Evolutionary conservation across 1,284 basidiomycete species (phyloP).

Genomic region (Leccinum subrobustum): DNA sequence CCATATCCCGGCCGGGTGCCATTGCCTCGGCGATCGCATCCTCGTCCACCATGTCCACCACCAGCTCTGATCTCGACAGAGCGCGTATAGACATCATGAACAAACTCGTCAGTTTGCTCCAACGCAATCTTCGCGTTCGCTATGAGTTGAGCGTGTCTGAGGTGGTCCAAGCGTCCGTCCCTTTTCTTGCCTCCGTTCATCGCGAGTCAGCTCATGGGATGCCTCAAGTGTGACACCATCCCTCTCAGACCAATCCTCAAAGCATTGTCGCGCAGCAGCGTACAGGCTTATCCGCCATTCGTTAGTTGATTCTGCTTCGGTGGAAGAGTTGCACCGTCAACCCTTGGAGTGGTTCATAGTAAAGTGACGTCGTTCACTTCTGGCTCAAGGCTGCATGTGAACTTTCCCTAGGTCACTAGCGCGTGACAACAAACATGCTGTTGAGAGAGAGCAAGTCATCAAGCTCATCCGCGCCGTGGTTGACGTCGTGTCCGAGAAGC

Average conservation of each 20-base stretch:
- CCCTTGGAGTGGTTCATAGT: slow-evolving; percentile 89
- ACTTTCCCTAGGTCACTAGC: slow-evolving; percentile 64
- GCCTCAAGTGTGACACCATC: slow-evolving; percentile 64
- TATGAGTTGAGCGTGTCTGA: slow-evolving; percentile 75
- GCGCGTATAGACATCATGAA: slow-evolving; percentile 63
- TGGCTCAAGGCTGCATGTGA: slow-evolving; percentile 9
- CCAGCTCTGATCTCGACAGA: slow-evolving; percentile 51
- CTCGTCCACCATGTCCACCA: slow-evolving; percentile 36
- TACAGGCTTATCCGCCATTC: slow-evolving; percentile 87
- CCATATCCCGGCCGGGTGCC: slow-evolving; percentile 46
- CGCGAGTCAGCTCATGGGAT: slow-evolving; percentile 11
- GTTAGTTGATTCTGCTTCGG: slow-evolving; percentile 69
- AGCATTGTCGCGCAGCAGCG: slow-evolving; percentile 77
- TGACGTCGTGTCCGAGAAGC: slow-evolving; percentile 61
- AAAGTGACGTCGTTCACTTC: slow-evolving; percentile 46
- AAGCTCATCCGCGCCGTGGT: slow-evolving; percentile 87
- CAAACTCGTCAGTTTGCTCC: slow-evolving; percentile 69
- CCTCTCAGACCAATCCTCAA: slow-evolving; percentile 73
- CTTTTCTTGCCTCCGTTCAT: neutral
- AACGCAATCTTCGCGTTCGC: slow-evolving; percentile 71
- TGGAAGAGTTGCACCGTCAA: slow-evolving; percentile 55
- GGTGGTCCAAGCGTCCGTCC: slow-evolving; percentile 67
- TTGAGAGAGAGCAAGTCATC: slow-evolving; percentile 94
- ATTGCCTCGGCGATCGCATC: slow-evolving; percentile 39
- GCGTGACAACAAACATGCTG: slow-evolving; percentile 79